Conservation (phyloP, 331 rosid species). For the Phaseolus coccineus region DNA sequence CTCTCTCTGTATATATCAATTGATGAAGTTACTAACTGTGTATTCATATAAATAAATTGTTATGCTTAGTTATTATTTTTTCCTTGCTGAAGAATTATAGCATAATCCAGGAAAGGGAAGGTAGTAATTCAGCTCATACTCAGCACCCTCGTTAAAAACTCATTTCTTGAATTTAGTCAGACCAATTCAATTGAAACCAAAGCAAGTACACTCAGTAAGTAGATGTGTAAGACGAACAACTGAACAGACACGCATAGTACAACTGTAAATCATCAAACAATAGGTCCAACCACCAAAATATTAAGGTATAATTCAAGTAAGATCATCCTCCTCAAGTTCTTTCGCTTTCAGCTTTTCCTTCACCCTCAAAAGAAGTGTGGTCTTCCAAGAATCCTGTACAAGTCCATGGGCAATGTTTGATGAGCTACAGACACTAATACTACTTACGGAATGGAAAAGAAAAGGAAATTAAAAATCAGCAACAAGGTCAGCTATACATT, state of each 20-base stretch:
- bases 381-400: conserved; percentile 92
- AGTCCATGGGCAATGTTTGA: conserved; percentile 12
- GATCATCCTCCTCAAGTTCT: conserved; percentile 98
- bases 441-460: conserved; percentile 17
- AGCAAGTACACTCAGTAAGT: conserved; percentile 43
- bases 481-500: no score
- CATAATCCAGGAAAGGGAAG: neutral
- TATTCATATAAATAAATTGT: neutral
- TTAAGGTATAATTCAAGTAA: conserved; percentile 60
- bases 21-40: neutral
- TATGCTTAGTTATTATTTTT: neutral
- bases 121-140: neutral
- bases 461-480: no score
- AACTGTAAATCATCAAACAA: conserved; percentile 51
- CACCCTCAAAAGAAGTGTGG: conserved; percentile 93
- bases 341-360: conserved; percentile 96
- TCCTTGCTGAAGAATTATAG: neutral
- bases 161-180: conserved; percentile 45
- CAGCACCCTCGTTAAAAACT: conserved; percentile 29
- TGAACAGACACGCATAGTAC: conserved; percentile 44
- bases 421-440: conserved; percentile 6
- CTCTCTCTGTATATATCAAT: neutral
- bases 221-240: conserved; percentile 43
- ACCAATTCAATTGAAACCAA: conserved; percentile 50
- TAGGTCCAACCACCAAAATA: conserved; percentile 37